Base-by-base conservation (phyloP, 495 filamentous ascomycete species). In the Pyronema omphalodes region DNA sequence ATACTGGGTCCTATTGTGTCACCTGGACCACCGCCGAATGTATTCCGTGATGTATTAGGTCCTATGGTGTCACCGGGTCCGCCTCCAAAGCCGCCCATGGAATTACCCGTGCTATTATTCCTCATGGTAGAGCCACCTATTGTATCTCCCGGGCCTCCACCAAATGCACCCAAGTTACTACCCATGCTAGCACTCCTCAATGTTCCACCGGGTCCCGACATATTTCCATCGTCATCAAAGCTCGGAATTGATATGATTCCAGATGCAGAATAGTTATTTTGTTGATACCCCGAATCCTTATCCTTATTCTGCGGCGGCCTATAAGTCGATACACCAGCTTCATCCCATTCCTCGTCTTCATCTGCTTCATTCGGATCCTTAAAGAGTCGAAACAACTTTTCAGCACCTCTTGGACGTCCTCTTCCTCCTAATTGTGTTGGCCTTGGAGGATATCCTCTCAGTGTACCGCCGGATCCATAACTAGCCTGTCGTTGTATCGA, bases 201-300 rank as follows among this genome's bases (percentile, higher is more conserved):
- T 5, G 23, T 29, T 29, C 23, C 23, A 2, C 23, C 23, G 23
- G 23, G 23, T 29, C 23, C 23, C 1, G 23, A 29, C 9, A 60
- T 57, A 1, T 60, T 58, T 3, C 61, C 60, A 9, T 64, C 51
- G 39, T 63, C 60, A 45, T 64, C 61, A 36, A 64, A 63, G 11
- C 57, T 55, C 1, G 61, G 61, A 23, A 64, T 64, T 8, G 60
- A 63, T 41, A 64, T 65, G 55, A 64, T 52, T 33, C 50, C 35
- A 2, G 17, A 43, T 3, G 1, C 39, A 2, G 39, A 1, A 43
- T 43, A 17, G 39, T 5, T 43, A 6, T 6, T 43, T 43, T 1
- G 1, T 43, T 17, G 39, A 43, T 43, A 43, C 39, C 17, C 39
- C 2, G 12, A n/a, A 17, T 43, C 17, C 12, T 17, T 43, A 43